A percentile compares a stretch with the other conserved stretches of the same genome.
Evolutionary conservation across 805 yeast genomes (phyloP).

Genomic region (Candida sanyiensis): DNA sequence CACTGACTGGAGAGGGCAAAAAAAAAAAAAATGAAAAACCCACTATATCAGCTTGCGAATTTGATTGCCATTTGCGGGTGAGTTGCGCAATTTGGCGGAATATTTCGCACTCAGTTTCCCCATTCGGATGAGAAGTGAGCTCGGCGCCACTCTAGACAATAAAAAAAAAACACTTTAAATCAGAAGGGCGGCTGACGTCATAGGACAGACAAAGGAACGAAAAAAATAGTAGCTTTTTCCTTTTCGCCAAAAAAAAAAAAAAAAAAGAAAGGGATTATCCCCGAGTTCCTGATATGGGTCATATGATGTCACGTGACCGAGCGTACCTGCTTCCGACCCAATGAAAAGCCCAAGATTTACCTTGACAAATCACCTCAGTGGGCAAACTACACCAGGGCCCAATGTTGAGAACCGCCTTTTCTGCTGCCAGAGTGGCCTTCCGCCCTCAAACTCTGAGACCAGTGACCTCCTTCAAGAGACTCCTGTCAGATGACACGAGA

Average conservation of each 20-base stretch:
- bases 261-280: too few relatives aligned
- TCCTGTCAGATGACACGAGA: constrained; percentile 70
- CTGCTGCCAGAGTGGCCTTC: constrained; percentile 3
- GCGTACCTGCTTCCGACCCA: background rate
- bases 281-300: background rate
- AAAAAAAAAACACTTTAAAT: too few relatives aligned
- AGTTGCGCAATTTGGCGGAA: background rate
- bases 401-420: constrained; percentile 8
- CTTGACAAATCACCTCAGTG: background rate
- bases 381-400: background rate
- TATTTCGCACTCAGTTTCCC: background rate
- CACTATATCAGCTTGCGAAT: too few relatives aligned
- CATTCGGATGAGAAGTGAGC: too few relatives aligned
- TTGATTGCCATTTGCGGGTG: too few relatives aligned
- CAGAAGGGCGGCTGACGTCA: background rate
- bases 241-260: too few relatives aligned
- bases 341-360: background rate
- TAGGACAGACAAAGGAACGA: too few relatives aligned
- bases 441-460: constrained; percentile 15
- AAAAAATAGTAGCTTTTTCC: too few relatives aligned
- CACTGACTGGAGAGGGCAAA: too few relatives aligned
- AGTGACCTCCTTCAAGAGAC: constrained; percentile 30
- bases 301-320: constrained; percentile 2
- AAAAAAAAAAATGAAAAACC: too few relatives aligned
- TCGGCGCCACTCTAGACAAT: background rate